Evolutionary conservation across 1,139 yeast genomes (phyloP).

Genomic region (Hansenula sp.): DNA sequence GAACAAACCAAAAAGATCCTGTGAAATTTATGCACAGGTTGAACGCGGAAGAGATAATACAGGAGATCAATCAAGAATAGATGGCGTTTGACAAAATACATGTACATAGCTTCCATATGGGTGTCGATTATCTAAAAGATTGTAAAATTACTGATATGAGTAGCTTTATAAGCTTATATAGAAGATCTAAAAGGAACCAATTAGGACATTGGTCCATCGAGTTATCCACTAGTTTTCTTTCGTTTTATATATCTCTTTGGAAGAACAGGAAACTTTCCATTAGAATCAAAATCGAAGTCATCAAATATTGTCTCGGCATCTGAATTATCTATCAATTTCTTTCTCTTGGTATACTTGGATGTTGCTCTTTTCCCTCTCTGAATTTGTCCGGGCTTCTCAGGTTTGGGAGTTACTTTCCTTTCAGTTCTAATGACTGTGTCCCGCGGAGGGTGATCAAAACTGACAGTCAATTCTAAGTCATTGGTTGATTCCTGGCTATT

Average conservation of each 20-base stretch:
- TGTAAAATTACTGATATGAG: no score
- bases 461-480: slow-evolving; percentile 4
- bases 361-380: neutral
- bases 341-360: slow-evolving; percentile 7
- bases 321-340: slow-evolving; percentile 10
- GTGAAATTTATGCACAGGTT: slow-evolving; percentile 77
- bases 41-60: slow-evolving; percentile 50
- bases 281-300: slow-evolving; percentile 15
- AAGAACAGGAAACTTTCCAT: slow-evolving; percentile 8
- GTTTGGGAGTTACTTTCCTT: neutral
- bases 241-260: slow-evolving; percentile 21
- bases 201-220: no score
- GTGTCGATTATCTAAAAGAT: no score
- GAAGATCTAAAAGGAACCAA: no score
- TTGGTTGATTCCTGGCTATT: slow-evolving; percentile 3
- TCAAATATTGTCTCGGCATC: slow-evolving; percentile 6
- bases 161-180: no score
- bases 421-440: neutral
- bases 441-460: neutral
- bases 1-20: slow-evolving; percentile 37
- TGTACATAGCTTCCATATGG: neutral
- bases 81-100: no score
- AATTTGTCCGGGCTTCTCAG: neutral
- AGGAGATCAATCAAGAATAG: slow-evolving; percentile 35
- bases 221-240: slow-evolving; percentile 10